Evolutionary conservation across 805 yeast species (phyloP).

Genomic region (Teunomyces lycoperdinae): DNA sequence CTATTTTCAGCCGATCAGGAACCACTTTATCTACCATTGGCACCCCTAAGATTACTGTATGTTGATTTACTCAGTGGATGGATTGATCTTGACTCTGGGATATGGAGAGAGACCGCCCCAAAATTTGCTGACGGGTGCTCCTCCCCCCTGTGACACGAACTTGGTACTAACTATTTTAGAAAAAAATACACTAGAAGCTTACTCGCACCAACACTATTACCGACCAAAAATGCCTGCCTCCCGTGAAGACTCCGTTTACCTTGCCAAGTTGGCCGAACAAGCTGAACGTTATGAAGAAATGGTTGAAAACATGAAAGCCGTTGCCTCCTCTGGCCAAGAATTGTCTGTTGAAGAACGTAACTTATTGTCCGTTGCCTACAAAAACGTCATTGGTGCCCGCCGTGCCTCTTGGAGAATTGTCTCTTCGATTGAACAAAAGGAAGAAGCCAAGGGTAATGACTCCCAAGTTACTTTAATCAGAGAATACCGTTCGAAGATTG

Average conservation of each 20-base stretch:
- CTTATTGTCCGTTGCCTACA: constrained; percentile 94
- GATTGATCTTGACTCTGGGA: not conserved
- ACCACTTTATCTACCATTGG: not conserved
- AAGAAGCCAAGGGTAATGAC: constrained; percentile 93
- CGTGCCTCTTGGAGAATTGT: constrained; percentile 99
- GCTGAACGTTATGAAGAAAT: constrained; percentile 99
- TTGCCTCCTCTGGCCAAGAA: constrained; percentile 94
- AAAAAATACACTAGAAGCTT: not conserved
- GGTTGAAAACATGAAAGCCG: constrained; percentile 98
- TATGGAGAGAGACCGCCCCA: not conserved
- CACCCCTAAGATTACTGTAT: not conserved
- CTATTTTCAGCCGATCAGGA: not conserved
- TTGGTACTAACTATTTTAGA: constrained; percentile 2
- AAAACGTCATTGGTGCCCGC: constrained; percentile 97
- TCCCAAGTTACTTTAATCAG: constrained; percentile 85
- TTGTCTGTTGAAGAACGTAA: constrained; percentile 97
- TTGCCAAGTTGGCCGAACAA: constrained; percentile 98
- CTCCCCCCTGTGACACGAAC: not conserved
- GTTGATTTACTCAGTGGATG: not conserved
- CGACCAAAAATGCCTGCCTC: constrained; percentile 60
- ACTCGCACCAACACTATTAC: constrained; percentile 4
- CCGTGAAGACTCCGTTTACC: constrained; percentile 97
- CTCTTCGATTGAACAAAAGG: constrained; percentile 96
- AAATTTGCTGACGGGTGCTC: not conserved
- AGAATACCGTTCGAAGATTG: constrained; percentile 93